A percentile compares a stretch with the other conserved stretches of the same genome.
Evolutionary conservation across 2,329 filamentous ascomycete genomes (phyloP).

Genomic region (Trichoderma sp.): DNA sequence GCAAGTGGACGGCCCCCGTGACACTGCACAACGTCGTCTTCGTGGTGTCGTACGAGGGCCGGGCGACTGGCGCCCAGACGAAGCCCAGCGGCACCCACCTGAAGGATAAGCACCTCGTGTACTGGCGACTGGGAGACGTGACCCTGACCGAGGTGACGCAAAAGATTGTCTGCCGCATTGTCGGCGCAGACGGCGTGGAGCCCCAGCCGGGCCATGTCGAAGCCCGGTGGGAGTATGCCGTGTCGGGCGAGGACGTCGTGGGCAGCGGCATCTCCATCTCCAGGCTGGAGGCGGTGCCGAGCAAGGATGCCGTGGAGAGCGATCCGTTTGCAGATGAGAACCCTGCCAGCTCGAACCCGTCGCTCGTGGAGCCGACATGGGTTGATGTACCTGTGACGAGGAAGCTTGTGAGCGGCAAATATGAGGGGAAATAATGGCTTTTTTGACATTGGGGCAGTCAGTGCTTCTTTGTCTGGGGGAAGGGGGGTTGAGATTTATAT

Average conservation of each 20-base stretch:
- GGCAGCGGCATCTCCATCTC: slow-evolving; percentile 67
- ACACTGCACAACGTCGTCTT: slow-evolving; percentile 72
- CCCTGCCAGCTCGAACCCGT: slow-evolving; percentile 26
- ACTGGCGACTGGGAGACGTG: slow-evolving; percentile 79
- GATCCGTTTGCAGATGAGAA: slow-evolving; percentile 69
- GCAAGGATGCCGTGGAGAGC: slow-evolving; percentile 52
- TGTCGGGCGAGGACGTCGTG: slow-evolving; percentile 45
- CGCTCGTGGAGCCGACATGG: slow-evolving; percentile 53
- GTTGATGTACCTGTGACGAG: slow-evolving; percentile 63
- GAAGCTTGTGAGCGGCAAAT: slow-evolving; percentile 75
- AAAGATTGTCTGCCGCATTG: slow-evolving; percentile 82
- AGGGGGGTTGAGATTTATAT: background rate
- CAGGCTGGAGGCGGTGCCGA: slow-evolving; percentile 50
- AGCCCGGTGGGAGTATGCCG: slow-evolving; percentile 71
- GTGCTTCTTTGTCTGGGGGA: background rate
- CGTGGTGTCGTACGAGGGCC: slow-evolving; percentile 70
- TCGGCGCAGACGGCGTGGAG: slow-evolving; percentile 67
- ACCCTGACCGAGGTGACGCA: slow-evolving; percentile 65
- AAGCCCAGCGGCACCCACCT: slow-evolving; percentile 80
- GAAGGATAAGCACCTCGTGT: slow-evolving; percentile 74
- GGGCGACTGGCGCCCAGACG: slow-evolving; percentile 68
- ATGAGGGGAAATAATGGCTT: slow-evolving; percentile 53
- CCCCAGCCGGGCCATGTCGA: slow-evolving; percentile 77
- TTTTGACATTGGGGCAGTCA: too few species aligned
- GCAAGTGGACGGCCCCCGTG: slow-evolving; percentile 43